Evolutionary conservation across 139 green algal genomes (phyloP).

Genomic region (Volvox africanus): DNA sequence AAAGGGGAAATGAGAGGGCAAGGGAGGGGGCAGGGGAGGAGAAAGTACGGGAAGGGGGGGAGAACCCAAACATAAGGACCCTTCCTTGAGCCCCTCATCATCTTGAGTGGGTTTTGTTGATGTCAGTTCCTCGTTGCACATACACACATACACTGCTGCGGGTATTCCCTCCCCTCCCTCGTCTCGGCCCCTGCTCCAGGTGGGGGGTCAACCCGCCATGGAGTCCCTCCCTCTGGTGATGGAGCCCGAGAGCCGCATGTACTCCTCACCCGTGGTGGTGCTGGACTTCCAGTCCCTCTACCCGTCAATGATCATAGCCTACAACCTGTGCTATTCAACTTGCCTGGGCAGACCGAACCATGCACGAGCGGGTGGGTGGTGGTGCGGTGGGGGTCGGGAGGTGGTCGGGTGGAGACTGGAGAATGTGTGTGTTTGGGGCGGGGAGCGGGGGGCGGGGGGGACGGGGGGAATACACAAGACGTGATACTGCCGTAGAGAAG

Average conservation of each 20-base stretch:
- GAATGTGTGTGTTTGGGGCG: neutral
- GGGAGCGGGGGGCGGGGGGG: neutral
- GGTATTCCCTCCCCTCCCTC: neutral
- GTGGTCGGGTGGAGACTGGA: neutral
- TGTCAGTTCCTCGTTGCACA: no score
- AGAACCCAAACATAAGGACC: no score
- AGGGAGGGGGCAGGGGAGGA: neutral
- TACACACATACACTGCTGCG: no score
- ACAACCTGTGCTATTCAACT: slow-evolving; percentile 98
- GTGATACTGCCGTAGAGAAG: no score
- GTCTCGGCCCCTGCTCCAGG: slow-evolving; percentile 69
- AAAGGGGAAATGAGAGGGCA: no score
- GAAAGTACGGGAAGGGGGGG: neutral
- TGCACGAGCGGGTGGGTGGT: slow-evolving; percentile 45
- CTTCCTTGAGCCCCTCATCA: no score
- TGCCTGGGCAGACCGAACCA: slow-evolving; percentile 83
- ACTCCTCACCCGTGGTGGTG: slow-evolving; percentile 89
- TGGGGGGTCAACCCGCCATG: slow-evolving; percentile 93
- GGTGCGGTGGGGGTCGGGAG: neutral
- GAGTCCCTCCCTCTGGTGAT: slow-evolving; percentile 96
- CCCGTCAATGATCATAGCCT: slow-evolving; percentile 95
- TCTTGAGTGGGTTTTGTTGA: no score
- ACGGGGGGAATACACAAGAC: no score
- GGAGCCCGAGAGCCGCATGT: slow-evolving; percentile 92
- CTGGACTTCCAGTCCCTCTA: slow-evolving; percentile 99